Evolutionary conservation across 805 yeast genomes (phyloP).

Genomic region (Kuraishia borneana): DNA sequence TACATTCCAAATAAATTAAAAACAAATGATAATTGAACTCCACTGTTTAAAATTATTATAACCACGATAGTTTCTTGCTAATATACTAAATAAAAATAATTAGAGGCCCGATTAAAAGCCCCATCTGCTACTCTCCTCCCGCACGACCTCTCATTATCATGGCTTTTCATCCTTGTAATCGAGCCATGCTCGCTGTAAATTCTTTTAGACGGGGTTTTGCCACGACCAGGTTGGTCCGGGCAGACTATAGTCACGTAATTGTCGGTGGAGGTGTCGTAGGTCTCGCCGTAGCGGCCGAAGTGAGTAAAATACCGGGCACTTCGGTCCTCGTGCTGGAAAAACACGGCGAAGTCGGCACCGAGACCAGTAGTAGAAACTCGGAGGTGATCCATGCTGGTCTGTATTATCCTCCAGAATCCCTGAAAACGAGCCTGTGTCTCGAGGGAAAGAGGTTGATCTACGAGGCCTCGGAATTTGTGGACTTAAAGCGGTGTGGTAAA

Average conservation of each 20-base stretch:
- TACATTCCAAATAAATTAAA: too few relatives aligned
- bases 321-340: conserved; percentile 61
- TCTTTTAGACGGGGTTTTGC: neutral
- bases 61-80: too few relatives aligned
- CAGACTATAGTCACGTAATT: conserved; percentile 17
- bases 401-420: conserved; percentile 60
- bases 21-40: too few relatives aligned
- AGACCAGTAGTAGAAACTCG: conserved; percentile 82
- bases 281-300: conserved; percentile 65
- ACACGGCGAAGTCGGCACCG: conserved; percentile 55
- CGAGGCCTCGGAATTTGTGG: conserved; percentile 33
- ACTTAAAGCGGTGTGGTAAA: conserved; percentile 60
- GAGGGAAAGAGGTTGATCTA: conserved; percentile 66
- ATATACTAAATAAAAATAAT: too few relatives aligned
- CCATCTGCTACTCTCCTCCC: neutral
- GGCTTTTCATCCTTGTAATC: too few relatives aligned
- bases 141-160: neutral
- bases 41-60: too few relatives aligned
- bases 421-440: conserved; percentile 63
- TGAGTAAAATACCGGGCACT: conserved; percentile 33
- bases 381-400: conserved; percentile 91
- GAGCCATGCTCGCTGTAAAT: too few relatives aligned
- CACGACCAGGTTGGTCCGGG: neutral
- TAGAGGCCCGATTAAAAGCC: neutral
- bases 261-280: conserved; percentile 87